These are phyloP conservation scores for Leersia perrieri DNA, from an alignment of 176 grass and related monocot genomes.

Conservation along the genomic window DNA sequence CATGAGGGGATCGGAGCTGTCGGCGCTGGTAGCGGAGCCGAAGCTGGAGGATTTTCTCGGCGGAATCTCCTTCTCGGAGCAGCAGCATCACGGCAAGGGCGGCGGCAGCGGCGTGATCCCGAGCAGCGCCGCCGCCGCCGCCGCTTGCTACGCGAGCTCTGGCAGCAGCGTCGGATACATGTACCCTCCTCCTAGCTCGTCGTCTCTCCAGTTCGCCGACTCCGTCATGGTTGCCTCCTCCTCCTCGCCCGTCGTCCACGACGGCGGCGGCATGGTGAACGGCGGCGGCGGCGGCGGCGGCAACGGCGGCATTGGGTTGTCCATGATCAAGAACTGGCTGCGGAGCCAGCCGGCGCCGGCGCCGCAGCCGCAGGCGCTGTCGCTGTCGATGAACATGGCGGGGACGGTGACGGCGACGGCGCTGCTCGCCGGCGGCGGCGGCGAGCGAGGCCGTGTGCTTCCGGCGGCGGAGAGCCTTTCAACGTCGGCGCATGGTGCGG, in stretches of 20 bases:
- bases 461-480: constrained; percentile 10
- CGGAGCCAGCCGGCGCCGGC: constrained; percentile 58
- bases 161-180: constrained; percentile 44
- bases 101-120: constrained; percentile 27
- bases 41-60: constrained; percentile 99
- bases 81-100: constrained; percentile 45
- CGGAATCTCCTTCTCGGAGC: constrained; percentile 69
- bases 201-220: constrained; percentile 52
- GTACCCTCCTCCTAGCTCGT: constrained; percentile 46
- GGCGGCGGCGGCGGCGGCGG: background rate
- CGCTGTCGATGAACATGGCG: constrained; percentile 61
- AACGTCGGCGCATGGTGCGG: constrained; percentile 23
- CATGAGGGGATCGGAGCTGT: constrained; percentile 95
- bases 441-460: constrained; percentile 19
- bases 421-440: background rate
- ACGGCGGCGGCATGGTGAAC: constrained; percentile 22
- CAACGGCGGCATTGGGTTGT: constrained; percentile 58
- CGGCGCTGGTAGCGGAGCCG: constrained; percentile 69
- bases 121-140: constrained; percentile 21
- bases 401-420: background rate
- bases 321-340: constrained; percentile 95
- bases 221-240: constrained; percentile 49
- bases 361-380: constrained; percentile 41
- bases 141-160: constrained; percentile 31
- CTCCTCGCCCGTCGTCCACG: constrained; percentile 9